phyloP scores from a whole-genome alignment of 441 rosid genomes.

The Pelargonium fulgidum region DNA sequence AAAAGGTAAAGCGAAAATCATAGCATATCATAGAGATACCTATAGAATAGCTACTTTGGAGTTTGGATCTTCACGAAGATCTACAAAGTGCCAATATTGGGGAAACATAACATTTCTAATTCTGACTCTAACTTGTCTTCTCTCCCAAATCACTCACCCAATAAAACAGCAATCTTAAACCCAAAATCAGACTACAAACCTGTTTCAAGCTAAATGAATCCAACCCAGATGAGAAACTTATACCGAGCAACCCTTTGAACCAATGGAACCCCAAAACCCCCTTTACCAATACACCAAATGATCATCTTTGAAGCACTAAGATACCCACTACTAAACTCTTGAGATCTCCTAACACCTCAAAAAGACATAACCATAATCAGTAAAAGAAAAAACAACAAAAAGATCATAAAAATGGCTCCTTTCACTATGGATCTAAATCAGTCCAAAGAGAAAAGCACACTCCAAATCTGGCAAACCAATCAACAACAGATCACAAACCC shows the following conservation, averaged over 20 bases:
- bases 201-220: background rate
- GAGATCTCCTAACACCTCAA: background rate
- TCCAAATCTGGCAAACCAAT: background rate
- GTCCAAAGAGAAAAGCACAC: background rate
- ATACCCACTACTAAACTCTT: background rate
- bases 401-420: conserved; percentile 6
- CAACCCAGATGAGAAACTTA: background rate
- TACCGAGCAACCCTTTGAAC: background rate
- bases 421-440: background rate
- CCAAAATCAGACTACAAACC: background rate
- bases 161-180: background rate
- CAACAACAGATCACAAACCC: background rate
- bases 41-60: background rate
- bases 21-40: background rate
- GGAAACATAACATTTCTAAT: background rate
- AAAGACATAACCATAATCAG: background rate
- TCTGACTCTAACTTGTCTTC: background rate
- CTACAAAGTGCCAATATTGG: background rate
- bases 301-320: background rate
- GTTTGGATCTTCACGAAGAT: background rate
- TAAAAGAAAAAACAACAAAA: background rate
- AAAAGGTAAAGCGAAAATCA: background rate
- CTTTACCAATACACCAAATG: background rate
- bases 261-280: background rate
- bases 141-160: background rate